These are phyloP conservation scores for Xylariaceae sp. DNA, from an alignment of 2,329 filamentous ascomycete genomes.

Conservation along the genomic window DNA sequence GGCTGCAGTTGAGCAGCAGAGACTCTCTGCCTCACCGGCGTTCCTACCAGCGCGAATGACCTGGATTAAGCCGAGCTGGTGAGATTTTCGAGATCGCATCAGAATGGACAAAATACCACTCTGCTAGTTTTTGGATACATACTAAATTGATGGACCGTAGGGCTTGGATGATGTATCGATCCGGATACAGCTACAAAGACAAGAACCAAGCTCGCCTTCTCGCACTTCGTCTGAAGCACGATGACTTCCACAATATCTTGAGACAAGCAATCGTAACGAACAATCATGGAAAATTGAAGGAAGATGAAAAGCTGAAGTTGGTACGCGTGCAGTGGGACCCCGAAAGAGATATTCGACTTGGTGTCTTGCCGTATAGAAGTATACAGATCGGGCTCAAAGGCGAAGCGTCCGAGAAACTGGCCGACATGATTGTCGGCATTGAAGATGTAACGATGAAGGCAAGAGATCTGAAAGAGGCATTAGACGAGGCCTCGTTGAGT, in stretches of 20 bases:
- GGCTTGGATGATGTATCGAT: constrained; percentile 61
- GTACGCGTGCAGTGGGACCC: constrained; percentile 63
- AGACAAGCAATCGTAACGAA: constrained; percentile 34
- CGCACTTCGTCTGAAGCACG: constrained; percentile 53
- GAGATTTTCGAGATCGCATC: too few species aligned
- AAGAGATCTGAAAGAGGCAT: constrained; percentile 42
- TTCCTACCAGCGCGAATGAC: constrained; percentile 9
- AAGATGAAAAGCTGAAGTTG: constrained; percentile 22
- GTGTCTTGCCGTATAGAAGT: constrained; percentile 48
- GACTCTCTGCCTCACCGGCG: constrained; percentile 5
- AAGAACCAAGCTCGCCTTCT: constrained; percentile 53
- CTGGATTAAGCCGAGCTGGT: constrained; percentile 14
- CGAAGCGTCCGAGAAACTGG: constrained; percentile 43
- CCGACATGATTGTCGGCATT: constrained; percentile 52
- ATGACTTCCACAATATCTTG: constrained; percentile 49
- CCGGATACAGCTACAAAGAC: constrained; percentile 59
- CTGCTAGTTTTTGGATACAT: too few species aligned
- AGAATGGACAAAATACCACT: too few species aligned
- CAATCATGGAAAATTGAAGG: constrained; percentile 19
- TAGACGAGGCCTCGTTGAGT: constrained; percentile 44
- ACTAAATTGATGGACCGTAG: too few species aligned
- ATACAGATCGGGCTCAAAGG: constrained; percentile 61
- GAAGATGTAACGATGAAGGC: constrained; percentile 58
- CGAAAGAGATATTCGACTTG: constrained; percentile 48
- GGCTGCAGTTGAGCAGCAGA: constrained; percentile 4